Conservation (phyloP, 495 filamentous ascomycete genomes). For the Lophiotrema nucula region DNA sequence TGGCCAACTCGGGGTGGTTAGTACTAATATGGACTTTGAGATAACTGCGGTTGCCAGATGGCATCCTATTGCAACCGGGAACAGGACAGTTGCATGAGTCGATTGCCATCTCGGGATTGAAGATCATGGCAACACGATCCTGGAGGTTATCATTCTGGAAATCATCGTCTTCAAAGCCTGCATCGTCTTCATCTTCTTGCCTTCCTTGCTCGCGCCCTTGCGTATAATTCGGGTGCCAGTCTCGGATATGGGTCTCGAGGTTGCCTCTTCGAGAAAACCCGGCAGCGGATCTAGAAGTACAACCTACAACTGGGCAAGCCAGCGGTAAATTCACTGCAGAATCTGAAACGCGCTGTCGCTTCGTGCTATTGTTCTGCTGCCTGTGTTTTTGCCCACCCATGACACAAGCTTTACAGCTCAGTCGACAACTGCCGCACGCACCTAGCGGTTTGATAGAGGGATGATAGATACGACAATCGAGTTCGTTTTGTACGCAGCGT, state of each 20-base stretch:
- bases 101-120: background rate
- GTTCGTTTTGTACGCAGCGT: background rate
- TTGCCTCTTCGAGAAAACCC: background rate
- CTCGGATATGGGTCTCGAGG: background rate
- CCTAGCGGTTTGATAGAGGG: background rate
- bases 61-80: background rate
- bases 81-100: background rate
- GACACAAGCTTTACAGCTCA: background rate
- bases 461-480: conserved; percentile 1
- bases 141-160: background rate
- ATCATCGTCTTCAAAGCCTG: background rate
- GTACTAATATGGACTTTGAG: too few species aligned
- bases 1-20: too few species aligned
- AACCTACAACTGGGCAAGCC: background rate
- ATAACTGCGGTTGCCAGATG: too few species aligned
- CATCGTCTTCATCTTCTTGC: background rate
- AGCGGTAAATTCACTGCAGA: background rate
- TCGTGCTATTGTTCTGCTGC: background rate
- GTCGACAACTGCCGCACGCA: background rate
- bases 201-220: too few species aligned
- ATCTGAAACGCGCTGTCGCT: background rate
- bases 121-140: too few species aligned
- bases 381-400: background rate
- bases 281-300: background rate
- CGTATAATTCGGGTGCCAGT: background rate